Conservation (phyloP, 495 filamentous ascomycete species). For the Umbilicaria muhlenbergii region DNA sequence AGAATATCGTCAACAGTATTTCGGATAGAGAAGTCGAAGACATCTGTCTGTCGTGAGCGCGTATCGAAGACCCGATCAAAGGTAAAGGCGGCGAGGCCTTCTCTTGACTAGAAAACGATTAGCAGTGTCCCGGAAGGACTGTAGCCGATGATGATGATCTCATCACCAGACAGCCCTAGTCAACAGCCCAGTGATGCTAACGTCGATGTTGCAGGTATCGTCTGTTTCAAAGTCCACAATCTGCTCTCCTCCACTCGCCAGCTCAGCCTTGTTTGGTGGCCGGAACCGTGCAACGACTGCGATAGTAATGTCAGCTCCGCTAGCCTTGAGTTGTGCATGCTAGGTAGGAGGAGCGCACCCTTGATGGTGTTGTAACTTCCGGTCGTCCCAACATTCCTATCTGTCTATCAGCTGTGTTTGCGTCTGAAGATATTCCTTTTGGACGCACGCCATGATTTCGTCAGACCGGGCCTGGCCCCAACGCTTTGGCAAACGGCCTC, state of each 20-base stretch:
- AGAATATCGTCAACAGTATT: conserved; percentile 94
- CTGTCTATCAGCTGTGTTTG: conserved; percentile 9
- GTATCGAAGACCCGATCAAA: conserved; percentile 97
- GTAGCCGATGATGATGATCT: not conserved
- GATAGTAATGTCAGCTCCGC: conserved; percentile 9
- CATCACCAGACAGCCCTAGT: not conserved
- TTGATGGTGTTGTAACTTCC: conserved; percentile 55
- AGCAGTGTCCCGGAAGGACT: not conserved
- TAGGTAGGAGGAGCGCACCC: conserved; percentile 27
- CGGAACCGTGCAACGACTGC: conserved; percentile 90
- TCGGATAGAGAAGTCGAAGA: conserved; percentile 95
- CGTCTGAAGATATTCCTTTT: conserved; percentile 1
- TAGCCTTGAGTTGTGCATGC: not conserved
- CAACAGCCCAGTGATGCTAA: conserved; percentile 29
- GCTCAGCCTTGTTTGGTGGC: conserved; percentile 87
- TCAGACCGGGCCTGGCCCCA: too few relatives aligned
- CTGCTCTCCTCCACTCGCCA: conserved; percentile 74
- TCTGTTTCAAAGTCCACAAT: conserved; percentile 79
- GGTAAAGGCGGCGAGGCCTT: conserved; percentile 75
- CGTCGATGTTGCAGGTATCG: conserved; percentile 77
- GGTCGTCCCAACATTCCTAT: conserved; percentile 21
- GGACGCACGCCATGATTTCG: conserved; percentile 10
- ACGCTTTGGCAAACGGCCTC: too few relatives aligned
- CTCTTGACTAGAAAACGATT: conserved; percentile 47
- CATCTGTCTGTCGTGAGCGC: conserved; percentile 68